phyloP scores from a whole-genome alignment of 1,139 yeast genomes.

The Taiozyma sp. region DNA sequence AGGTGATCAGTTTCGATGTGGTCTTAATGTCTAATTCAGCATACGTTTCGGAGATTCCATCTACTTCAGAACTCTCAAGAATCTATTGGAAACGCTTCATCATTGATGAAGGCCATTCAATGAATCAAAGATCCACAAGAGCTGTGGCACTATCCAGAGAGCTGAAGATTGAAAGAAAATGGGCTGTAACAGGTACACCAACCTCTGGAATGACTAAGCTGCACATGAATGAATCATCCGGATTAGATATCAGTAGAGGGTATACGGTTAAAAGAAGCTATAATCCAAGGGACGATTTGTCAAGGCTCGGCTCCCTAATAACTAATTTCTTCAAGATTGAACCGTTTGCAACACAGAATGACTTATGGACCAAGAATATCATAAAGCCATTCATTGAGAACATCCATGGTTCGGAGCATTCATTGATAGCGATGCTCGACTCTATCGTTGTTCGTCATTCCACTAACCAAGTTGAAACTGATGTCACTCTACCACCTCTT shows the following conservation, averaged over 20 bases:
- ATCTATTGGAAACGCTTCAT: slow-evolving; percentile 65
- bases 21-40: slow-evolving; percentile 45
- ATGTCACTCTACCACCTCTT: slow-evolving; percentile 52
- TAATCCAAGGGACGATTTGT: slow-evolving; percentile 46
- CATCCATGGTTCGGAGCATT: slow-evolving; percentile 35
- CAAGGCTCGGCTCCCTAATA: slow-evolving; percentile 46
- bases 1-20: slow-evolving; percentile 41
- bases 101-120: slow-evolving; percentile 71
- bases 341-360: slow-evolving; percentile 47
- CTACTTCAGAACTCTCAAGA: slow-evolving; percentile 30
- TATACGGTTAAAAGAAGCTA: slow-evolving; percentile 32
- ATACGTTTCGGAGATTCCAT: slow-evolving; percentile 34
- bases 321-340: slow-evolving; percentile 51
- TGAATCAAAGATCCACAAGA: slow-evolving; percentile 44
- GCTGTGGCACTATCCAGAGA: slow-evolving; percentile 43
- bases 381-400: slow-evolving; percentile 41
- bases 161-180: slow-evolving; percentile 51
- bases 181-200: slow-evolving; percentile 78
- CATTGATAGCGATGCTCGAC: slow-evolving; percentile 37
- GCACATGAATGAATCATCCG: slow-evolving; percentile 40
- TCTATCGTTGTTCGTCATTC: slow-evolving; percentile 52
- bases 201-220: slow-evolving; percentile 61
- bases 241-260: slow-evolving; percentile 17
- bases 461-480: slow-evolving; percentile 44
- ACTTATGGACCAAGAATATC: slow-evolving; percentile 42